phyloP scores from a whole-genome alignment of 768 basidiomycete genomes.

The Panellus pusillus region DNA sequence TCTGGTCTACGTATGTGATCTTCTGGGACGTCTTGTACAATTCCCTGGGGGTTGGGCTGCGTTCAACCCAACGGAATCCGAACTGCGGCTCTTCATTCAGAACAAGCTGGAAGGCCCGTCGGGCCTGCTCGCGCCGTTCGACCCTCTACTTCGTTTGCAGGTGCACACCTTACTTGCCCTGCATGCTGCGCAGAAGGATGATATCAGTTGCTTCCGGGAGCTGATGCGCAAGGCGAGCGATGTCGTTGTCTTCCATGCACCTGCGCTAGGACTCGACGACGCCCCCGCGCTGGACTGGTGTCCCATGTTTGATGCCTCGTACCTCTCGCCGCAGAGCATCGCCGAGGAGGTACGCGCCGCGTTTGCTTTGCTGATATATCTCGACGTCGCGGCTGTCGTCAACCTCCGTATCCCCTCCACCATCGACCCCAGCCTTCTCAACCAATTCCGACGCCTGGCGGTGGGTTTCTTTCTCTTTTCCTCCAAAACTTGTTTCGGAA shows the following conservation, averaged over 20 bases:
- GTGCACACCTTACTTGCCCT: conserved; percentile 1
- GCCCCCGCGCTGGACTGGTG: not conserved
- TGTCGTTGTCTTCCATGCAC: not conserved
- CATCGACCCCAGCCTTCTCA: conserved; percentile 1
- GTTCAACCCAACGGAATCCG: conserved; percentile 7
- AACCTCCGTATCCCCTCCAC: not conserved
- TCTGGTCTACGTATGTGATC: conserved; percentile 7
- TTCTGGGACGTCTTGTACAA: conserved; percentile 11
- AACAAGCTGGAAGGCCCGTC: not conserved
- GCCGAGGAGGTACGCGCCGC: conserved; percentile 11
- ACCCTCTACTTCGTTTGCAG: conserved; percentile 12
- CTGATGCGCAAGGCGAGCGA: conserved; percentile 7
- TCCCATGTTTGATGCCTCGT: conserved; percentile 16
- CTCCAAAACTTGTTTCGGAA: not conserved
- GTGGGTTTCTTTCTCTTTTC: not conserved
- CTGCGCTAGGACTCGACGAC: conserved; percentile 6
- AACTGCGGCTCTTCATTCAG: conserved; percentile 1
- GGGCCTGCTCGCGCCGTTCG: not conserved
- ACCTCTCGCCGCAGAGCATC: conserved; percentile 9
- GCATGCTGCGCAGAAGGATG: conserved; percentile 16
- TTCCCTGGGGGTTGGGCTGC: conserved; percentile 7
- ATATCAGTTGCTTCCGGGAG: conserved; percentile 4
- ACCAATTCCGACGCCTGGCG: conserved; percentile 8
- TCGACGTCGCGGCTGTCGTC: not conserved
- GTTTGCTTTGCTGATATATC: conserved; percentile 6